These are phyloP conservation scores for Trichoderma sp. DNA, from an alignment of 2,329 filamentous ascomycete species.

Conservation along the genomic window DNA sequence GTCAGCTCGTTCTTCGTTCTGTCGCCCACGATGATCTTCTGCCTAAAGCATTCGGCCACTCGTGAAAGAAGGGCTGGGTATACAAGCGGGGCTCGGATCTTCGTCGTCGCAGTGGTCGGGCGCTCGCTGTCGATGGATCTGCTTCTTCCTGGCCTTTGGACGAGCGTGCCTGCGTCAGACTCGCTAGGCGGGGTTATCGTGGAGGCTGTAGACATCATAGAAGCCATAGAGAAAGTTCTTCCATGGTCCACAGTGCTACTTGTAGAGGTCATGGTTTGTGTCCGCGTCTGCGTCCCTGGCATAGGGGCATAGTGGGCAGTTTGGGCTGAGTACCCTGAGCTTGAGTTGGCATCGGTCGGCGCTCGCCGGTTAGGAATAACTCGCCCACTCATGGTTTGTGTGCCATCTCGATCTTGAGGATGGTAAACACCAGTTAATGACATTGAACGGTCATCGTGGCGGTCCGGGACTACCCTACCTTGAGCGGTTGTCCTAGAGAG, in stretches of 20 bases:
- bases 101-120: slow-evolving; percentile 54
- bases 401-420: slow-evolving; percentile 71
- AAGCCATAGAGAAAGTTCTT: slow-evolving; percentile 91
- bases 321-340: slow-evolving; percentile 41
- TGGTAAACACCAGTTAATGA: slow-evolving; percentile 79
- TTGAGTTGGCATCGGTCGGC: slow-evolving; percentile 44
- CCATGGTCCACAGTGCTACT: slow-evolving; percentile 50
- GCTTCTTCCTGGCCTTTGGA: slow-evolving; percentile 59
- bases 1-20: slow-evolving; percentile 95
- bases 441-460: slow-evolving; percentile 92
- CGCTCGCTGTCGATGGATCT: slow-evolving; percentile 57
- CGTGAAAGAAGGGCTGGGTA: slow-evolving; percentile 93
- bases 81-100: slow-evolving; percentile 76
- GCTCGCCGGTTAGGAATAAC: slow-evolving; percentile 74
- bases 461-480: slow-evolving; percentile 86
- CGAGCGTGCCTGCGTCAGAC: slow-evolving; percentile 50
- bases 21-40: slow-evolving; percentile 82
- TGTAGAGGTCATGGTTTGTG: slow-evolving; percentile 64
- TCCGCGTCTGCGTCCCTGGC: slow-evolving; percentile 58
- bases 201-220: slow-evolving; percentile 81
- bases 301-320: slow-evolving; percentile 45
- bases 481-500: slow-evolving; percentile 84
- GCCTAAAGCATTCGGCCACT: slow-evolving; percentile 88
- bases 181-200: slow-evolving; percentile 65
- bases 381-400: slow-evolving; percentile 92